Evolutionary conservation across 345 rosid genomes (phyloP).

Genomic region (Erucastrum elatum): DNA sequence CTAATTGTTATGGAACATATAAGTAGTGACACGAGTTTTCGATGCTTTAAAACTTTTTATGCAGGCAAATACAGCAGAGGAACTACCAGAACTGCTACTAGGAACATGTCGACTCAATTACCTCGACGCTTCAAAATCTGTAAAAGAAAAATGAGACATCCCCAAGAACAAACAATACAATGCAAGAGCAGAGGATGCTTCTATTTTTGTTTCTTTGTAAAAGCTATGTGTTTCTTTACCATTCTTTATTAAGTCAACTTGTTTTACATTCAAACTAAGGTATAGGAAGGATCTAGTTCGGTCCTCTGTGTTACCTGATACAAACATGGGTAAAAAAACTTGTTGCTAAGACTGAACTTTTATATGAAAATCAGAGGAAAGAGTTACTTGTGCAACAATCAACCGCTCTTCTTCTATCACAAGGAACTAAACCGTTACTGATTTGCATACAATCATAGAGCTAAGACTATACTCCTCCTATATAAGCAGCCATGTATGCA

Average conservation of each 20-base stretch:
- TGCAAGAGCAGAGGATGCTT: conserved; percentile 20
- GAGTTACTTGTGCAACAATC: conserved; percentile 19
- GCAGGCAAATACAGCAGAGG: conserved; percentile 84
- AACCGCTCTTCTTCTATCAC: not conserved
- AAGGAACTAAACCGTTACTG: conserved; percentile 7
- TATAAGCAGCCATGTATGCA: not conserved
- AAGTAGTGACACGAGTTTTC: not conserved
- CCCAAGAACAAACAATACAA: not conserved
- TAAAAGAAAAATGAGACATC: conserved; percentile 36
- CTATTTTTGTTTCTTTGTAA: conserved; percentile 6
- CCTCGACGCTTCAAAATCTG: conserved; percentile 67
- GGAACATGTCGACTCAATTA: conserved; percentile 82
- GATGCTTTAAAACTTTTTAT: conserved; percentile 2
- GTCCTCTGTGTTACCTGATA: conserved; percentile 10
- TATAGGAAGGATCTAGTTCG: conserved; percentile 30
- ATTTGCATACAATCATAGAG: not conserved
- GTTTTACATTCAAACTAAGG: conserved; percentile 5
- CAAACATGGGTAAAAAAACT: not conserved
- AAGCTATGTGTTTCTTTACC: conserved; percentile 15
- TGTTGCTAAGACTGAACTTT: not conserved
- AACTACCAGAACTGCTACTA: conserved; percentile 78
- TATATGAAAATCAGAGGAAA: not conserved
- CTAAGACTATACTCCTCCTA: not conserved
- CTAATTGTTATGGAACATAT: not conserved
- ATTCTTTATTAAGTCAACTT: not conserved